Evolutionary conservation across 2,329 filamentous ascomycete genomes (phyloP), one percentile per base, ranked within the genome.

Genomic region (Neopestalotiopsis clavispora): DNA sequence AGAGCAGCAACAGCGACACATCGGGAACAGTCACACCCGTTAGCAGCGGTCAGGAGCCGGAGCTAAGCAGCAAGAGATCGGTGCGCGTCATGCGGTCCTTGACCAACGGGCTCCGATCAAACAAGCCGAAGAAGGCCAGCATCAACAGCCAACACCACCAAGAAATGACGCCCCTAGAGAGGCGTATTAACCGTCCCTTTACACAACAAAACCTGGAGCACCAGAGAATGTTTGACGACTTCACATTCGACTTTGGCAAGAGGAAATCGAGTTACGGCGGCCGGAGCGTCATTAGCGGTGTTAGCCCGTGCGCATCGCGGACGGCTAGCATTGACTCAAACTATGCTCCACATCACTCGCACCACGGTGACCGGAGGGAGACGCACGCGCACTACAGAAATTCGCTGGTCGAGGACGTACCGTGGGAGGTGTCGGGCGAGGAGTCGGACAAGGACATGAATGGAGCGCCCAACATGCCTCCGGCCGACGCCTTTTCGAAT

Each of bases 191-290:
- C 70, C 75, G 74, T 40, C 77, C 76, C 28, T 77, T 79, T 68
- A 78, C 75, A 2, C 71, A 72, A 10, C 75, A 78, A 65, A 79
- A 79, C 64, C 71, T 78, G 32, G 77, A 78, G 67, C 76, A 79
- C 69, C 77, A 78, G 68, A 77, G 76, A 68, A 68, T 79, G 38
- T 67, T 79, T 14, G 74, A 68, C 65, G 68, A 72, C 23, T 78
- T 79, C 66, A 74, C 77, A 60, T 79, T 75, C 74, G 76, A 74
- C 61, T 75, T 74, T 45, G 72, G 72, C 65, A 72, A 58, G 20
- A 71, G 74, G 42, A 75, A 70, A 49, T 65, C 65, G 23, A 74
- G 72, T 49, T 73, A 72, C 30, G 65, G 73, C 14, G 69, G 71
- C 30, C 69, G 68, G 57, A 77, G 74, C 62, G 71, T 63, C 60